Conservation (phyloP, 192 early-diverging fungal genomes). For the Gorgonomyces haynaldii region DNA sequence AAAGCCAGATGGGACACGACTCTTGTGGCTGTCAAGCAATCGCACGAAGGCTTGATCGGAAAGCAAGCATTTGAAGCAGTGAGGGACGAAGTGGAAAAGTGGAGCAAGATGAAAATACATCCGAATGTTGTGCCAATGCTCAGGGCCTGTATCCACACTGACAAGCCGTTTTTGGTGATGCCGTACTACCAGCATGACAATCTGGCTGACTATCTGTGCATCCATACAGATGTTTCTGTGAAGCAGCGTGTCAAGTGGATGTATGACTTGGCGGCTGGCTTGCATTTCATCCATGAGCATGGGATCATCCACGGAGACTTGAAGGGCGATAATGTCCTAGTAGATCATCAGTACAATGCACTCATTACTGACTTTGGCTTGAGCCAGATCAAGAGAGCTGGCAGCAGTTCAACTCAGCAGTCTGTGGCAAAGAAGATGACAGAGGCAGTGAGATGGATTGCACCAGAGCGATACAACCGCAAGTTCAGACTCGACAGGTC, state of each 20-base stretch:
- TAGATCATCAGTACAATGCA: not conserved
- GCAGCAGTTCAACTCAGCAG: no score
- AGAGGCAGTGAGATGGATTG: constrained; percentile 14
- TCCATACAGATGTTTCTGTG: not conserved
- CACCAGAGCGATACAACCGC: constrained; percentile 19
- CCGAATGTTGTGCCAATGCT: constrained; percentile 27
- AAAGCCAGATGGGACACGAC: no score
- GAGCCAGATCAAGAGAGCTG: not conserved
- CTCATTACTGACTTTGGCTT: constrained; percentile 7
- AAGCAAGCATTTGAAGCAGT: no score
- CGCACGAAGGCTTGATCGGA: no score
- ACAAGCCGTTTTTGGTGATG: constrained; percentile 28
- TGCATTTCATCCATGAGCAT: constrained; percentile 23
- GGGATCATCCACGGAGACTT: constrained; percentile 16
- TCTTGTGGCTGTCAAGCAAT: no score
- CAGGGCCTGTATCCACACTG: constrained; percentile 22
- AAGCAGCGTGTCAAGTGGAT: constrained; percentile 9
- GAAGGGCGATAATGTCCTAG: constrained; percentile 23
- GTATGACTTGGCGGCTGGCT: constrained; percentile 21
- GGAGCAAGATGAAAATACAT: no score
- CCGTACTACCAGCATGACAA: constrained; percentile 21
- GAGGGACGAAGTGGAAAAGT: no score
- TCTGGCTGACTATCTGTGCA: constrained; percentile 17
- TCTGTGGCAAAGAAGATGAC: not conserved
- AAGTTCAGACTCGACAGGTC: no score